Evolutionary conservation across 257 asterid genomes (phyloP).

Genomic region (Fraxinus excelsior): DNA sequence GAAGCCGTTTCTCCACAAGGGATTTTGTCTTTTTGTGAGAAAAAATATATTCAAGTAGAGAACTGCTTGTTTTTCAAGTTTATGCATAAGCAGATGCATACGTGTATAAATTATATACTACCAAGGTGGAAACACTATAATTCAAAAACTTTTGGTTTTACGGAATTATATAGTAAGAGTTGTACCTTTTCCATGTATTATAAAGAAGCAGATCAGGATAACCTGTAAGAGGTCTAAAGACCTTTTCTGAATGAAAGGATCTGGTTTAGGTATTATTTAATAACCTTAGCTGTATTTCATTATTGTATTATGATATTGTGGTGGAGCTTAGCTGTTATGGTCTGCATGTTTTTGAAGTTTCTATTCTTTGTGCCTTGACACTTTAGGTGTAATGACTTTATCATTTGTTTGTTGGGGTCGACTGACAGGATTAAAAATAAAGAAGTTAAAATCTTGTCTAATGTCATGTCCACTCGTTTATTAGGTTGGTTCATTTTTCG

Average conservation of each 20-base stretch:
- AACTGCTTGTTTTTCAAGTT: neutral
- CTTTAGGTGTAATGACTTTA: neutral
- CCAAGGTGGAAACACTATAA: slow-evolving; percentile 29
- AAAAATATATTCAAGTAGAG: slow-evolving; percentile 17
- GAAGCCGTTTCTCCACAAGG: neutral
- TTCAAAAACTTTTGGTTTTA: slow-evolving; percentile 29
- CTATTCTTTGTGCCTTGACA: neutral
- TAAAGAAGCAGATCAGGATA: neutral
- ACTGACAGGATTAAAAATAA: neutral
- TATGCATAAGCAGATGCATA: slow-evolving; percentile 15
- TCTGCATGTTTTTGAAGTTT: neutral
- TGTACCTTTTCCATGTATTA: slow-evolving; percentile 8
- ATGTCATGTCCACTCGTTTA: neutral
- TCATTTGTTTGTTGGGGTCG: neutral
- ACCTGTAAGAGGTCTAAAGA: slow-evolving; percentile 15
- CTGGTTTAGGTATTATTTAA: slow-evolving; percentile 31
- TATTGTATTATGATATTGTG: slow-evolving; percentile 20
- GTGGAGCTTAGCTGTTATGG: slow-evolving; percentile 18
- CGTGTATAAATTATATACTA: slow-evolving; percentile 1
- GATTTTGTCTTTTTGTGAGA: slow-evolving; percentile 9
- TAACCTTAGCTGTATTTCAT: slow-evolving; percentile 36
- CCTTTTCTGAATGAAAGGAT: slow-evolving; percentile 22
- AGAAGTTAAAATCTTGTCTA: neutral
- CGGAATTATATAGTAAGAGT: neutral
- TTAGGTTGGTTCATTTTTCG: too few relatives aligned